Percentiles rank a stretch among this genome's conserved stretches.
Conservation (phyloP, 78 protist species). For the Polysphondylium violaceum region DNA sequence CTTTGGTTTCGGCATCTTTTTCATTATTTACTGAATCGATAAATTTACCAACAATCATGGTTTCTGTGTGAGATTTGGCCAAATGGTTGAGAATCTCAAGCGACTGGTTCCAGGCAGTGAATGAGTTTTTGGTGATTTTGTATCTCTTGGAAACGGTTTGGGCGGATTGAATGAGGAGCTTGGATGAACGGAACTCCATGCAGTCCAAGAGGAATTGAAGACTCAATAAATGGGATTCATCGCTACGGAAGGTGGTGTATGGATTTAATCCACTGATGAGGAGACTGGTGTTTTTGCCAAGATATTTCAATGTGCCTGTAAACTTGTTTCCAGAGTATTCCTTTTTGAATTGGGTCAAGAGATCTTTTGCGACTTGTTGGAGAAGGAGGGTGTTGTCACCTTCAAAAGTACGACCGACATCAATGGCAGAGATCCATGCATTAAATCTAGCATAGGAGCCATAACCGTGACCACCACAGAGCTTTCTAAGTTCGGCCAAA, state of each 20-base stretch:
- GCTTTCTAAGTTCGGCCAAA: conserved; percentile 50
- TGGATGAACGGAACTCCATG: conserved; percentile 63
- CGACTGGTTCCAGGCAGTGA: conserved; percentile 63
- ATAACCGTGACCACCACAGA: conserved; percentile 94
- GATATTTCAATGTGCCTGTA: conserved; percentile 66
- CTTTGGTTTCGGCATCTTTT: conserved; percentile 16
- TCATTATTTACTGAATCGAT: conserved; percentile 22
- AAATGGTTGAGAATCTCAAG: conserved; percentile 49
- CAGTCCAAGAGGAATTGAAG: conserved; percentile 30
- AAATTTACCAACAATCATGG: conserved; percentile 41
- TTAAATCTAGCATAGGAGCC: conserved; percentile 40
- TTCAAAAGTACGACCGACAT: conserved; percentile 71
- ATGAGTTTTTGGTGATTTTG: conserved; percentile 31
- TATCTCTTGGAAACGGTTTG: conserved; percentile 48
- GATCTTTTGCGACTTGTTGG: conserved; percentile 86
- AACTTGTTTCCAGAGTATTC: conserved; percentile 63
- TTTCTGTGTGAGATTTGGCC: conserved; percentile 74
- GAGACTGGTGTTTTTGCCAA: conserved; percentile 52
- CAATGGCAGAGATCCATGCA: background rate
- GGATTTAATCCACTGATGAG: conserved; percentile 35
- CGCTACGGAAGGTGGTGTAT: conserved; percentile 34
- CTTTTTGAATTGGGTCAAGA: conserved; percentile 75
- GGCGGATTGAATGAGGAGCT: conserved; percentile 46
- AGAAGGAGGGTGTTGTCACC: conserved; percentile 81
- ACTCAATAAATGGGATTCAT: conserved; percentile 26